Evolutionary conservation across 306 rosid species (phyloP).

Genomic region (Geum urbanum): DNA sequence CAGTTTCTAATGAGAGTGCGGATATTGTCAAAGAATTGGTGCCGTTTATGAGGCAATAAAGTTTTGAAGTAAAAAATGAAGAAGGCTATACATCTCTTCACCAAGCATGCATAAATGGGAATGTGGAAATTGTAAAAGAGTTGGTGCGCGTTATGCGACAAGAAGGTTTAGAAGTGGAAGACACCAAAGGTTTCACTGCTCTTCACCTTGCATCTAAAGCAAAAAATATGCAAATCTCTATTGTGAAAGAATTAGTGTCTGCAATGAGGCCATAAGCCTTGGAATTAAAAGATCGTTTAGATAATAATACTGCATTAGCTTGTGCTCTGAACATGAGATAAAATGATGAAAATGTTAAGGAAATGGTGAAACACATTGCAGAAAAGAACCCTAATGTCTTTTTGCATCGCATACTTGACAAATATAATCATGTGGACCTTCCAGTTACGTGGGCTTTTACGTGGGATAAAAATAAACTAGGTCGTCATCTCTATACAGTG

Average conservation of each 20-base stretch:
- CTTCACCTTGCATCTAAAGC: not conserved
- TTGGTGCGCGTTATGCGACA: not conserved
- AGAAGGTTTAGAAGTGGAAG: not conserved
- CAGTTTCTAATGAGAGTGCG: not conserved
- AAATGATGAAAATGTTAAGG: not conserved
- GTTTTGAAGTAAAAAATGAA: not conserved
- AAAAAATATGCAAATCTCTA: too few species aligned
- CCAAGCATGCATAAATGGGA: not conserved
- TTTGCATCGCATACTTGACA: not conserved
- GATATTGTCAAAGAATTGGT: not conserved
- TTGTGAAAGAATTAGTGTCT: not conserved
- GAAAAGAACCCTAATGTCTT: not conserved
- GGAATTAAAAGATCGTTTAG: not conserved
- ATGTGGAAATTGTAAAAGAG: not conserved
- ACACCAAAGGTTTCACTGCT: not conserved
- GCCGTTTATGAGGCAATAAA: not conserved
- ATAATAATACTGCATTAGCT: not conserved
- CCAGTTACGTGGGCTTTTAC: accelerated
- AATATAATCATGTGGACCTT: not conserved
- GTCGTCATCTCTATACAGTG: not conserved
- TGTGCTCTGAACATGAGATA: accelerated
- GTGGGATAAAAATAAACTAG: not conserved
- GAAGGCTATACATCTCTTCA: not conserved
- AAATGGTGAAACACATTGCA: not conserved
- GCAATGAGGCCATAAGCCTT: not conserved